phyloP scores from a whole-genome alignment of 2,329 filamentous ascomycete genomes.

The Aureobasidium sp. region DNA sequence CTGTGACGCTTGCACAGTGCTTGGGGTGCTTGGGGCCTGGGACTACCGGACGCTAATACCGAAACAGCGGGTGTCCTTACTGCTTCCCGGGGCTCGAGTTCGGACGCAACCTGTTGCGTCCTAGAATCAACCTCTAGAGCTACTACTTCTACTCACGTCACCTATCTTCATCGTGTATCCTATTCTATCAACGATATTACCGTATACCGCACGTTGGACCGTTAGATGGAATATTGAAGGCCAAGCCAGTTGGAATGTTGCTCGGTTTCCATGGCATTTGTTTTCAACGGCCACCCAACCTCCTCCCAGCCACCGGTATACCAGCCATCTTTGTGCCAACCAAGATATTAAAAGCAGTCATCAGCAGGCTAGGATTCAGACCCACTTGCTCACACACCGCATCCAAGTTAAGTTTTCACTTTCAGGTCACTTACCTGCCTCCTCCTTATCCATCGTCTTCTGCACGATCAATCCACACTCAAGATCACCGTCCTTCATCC shows the following conservation, averaged over 20 bases:
- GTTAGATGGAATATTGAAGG: not conserved
- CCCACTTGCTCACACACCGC: conserved; percentile 9
- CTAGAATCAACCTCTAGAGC: not conserved
- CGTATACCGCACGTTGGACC: conserved; percentile 1
- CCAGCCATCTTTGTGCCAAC: conserved; percentile 11
- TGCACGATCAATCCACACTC: not conserved
- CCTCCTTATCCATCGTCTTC: not conserved
- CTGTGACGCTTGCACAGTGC: not conserved
- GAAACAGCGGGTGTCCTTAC: not conserved
- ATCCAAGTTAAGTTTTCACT: conserved; percentile 5
- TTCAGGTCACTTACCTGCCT: not conserved
- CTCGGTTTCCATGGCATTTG: conserved; percentile 11
- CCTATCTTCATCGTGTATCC: not conserved
- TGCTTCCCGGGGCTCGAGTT: not conserved
- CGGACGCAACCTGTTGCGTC: not conserved
- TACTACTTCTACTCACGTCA: not conserved
- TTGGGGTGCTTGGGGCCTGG: not conserved
- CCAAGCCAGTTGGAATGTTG: conserved; percentile 13
- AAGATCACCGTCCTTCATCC: not conserved
- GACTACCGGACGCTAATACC: not conserved
- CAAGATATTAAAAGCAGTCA: conserved; percentile 11
- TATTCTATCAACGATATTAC: not conserved
- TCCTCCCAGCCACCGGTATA: conserved; percentile 11
- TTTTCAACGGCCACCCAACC: conserved; percentile 8
- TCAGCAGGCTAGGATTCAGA: conserved; percentile 1